Evolutionary conservation across 306 rosid genomes (phyloP).

Genomic region (Fragaria vesca): DNA sequence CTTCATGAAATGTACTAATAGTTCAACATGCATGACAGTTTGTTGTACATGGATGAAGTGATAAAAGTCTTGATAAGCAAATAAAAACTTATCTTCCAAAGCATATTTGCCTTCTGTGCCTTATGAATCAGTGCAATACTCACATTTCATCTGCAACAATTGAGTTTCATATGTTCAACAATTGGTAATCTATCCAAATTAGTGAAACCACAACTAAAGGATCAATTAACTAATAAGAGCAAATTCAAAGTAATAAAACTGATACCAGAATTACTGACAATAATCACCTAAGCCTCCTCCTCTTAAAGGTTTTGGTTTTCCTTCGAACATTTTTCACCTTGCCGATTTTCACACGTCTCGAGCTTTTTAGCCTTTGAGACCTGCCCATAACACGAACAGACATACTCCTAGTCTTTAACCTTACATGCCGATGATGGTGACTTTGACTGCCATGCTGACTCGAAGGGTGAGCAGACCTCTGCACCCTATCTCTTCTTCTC

Average conservation of each 20-base stretch:
- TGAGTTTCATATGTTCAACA: not conserved
- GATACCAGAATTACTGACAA: not conserved
- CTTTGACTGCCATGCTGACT: not conserved
- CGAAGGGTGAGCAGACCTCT: not conserved
- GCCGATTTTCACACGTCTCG: slow-evolving; percentile 1
- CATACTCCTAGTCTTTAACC: slow-evolving; percentile 7
- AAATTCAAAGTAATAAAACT: not conserved
- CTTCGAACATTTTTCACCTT: not conserved
- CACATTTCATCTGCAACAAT: not conserved
- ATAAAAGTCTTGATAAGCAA: too few species aligned
- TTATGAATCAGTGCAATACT: not conserved
- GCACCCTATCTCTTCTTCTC: slow-evolving; percentile 21
- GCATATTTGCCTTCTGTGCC: not conserved
- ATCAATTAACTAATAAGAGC: not conserved
- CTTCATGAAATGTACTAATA: too few species aligned
- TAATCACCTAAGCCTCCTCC: slow-evolving; percentile 5
- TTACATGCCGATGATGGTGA: not conserved
- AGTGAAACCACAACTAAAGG: not conserved
- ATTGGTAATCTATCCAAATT: not conserved
- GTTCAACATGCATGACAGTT: too few species aligned
- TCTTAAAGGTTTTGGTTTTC: not conserved
- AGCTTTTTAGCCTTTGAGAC: not conserved
- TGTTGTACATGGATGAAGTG: not conserved
- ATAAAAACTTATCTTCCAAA: not conserved
- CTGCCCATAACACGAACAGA: not conserved